Evolutionary conservation across 2,329 filamentous ascomycete species (phyloP).

Genomic region (Exophiala spinifera): DNA sequence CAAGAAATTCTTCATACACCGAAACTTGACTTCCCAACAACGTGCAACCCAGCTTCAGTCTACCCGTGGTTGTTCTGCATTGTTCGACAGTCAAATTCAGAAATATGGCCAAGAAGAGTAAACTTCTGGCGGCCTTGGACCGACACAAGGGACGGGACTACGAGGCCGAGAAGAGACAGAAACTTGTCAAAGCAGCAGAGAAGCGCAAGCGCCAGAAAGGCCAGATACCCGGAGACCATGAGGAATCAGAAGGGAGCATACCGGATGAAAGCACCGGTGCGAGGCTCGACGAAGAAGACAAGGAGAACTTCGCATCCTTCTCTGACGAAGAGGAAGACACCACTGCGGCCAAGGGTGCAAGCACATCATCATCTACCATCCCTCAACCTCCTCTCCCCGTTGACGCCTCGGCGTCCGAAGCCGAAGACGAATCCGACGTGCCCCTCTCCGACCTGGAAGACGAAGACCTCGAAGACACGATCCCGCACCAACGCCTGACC

Average conservation of each 20-base stretch:
- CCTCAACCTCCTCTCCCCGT: constrained; percentile 38
- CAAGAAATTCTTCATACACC: background rate
- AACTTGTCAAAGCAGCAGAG: constrained; percentile 53
- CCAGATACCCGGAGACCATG: constrained; percentile 5
- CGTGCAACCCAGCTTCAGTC: no score
- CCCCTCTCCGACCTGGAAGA: constrained; percentile 81
- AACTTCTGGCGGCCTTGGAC: constrained; percentile 58
- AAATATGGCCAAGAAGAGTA: constrained; percentile 54
- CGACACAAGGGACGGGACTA: constrained; percentile 63
- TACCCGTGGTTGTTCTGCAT: background rate
- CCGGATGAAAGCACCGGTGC: constrained; percentile 1
- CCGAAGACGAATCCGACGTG: constrained; percentile 79
- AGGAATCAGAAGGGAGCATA: constrained; percentile 3
- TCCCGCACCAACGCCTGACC: constrained; percentile 86
- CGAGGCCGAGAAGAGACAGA: constrained; percentile 73
- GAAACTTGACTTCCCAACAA: background rate
- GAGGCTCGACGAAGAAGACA: background rate
- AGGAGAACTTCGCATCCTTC: constrained; percentile 16
- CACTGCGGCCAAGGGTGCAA: constrained; percentile 28
- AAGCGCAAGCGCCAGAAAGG: constrained; percentile 42
- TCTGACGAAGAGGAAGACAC: constrained; percentile 19
- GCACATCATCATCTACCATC: constrained; percentile 29
- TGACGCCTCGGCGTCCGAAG: constrained; percentile 59
- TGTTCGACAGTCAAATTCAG: background rate
- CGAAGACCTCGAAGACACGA: constrained; percentile 79